Evolutionary conservation across 2,329 filamentous ascomycete species (phyloP).

Genomic region (Exutisphaerella laricina): DNA sequence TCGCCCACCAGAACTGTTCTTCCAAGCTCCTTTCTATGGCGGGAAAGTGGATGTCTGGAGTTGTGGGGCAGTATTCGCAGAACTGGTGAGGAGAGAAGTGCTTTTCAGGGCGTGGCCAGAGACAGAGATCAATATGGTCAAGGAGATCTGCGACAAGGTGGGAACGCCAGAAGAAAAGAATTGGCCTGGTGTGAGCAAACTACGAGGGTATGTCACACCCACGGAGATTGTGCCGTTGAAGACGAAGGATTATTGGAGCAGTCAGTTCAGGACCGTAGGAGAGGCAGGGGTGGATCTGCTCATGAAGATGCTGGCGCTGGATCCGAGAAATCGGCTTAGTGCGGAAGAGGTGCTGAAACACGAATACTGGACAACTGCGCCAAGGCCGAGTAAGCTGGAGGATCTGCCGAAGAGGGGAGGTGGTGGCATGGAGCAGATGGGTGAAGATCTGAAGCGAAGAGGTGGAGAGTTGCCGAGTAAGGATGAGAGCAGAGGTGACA

Average conservation of each 20-base stretch:
- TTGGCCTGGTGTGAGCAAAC: constrained; percentile 83
- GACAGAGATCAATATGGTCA: constrained; percentile 80
- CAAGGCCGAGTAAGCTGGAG: constrained; percentile 73
- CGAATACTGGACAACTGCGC: constrained; percentile 78
- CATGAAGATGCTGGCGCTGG: constrained; percentile 75
- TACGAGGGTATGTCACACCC: constrained; percentile 74
- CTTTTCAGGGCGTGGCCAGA: constrained; percentile 67
- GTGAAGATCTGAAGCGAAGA: constrained; percentile 71
- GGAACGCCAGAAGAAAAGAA: constrained; percentile 90
- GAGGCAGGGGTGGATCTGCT: constrained; percentile 79
- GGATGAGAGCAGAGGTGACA: constrained; percentile 50
- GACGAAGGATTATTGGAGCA: constrained; percentile 66
- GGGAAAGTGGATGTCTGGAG: constrained; percentile 93
- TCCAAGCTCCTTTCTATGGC: constrained; percentile 81
- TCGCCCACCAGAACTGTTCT: constrained; percentile 86
- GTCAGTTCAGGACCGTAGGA: constrained; percentile 74
- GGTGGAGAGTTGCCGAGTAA: constrained; percentile 64
- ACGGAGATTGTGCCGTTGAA: constrained; percentile 55
- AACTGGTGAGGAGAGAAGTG: constrained; percentile 75
- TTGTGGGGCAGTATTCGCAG: constrained; percentile 86
- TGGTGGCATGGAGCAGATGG: constrained; percentile 68
- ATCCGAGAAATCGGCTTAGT: constrained; percentile 78
- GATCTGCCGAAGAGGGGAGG: constrained; percentile 73
- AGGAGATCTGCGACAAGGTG: constrained; percentile 75
- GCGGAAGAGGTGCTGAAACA: constrained; percentile 74